These are phyloP conservation scores for Aspergillus homomorphus DNA, from an alignment of 495 filamentous ascomycete genomes.

Conservation along the genomic window DNA sequence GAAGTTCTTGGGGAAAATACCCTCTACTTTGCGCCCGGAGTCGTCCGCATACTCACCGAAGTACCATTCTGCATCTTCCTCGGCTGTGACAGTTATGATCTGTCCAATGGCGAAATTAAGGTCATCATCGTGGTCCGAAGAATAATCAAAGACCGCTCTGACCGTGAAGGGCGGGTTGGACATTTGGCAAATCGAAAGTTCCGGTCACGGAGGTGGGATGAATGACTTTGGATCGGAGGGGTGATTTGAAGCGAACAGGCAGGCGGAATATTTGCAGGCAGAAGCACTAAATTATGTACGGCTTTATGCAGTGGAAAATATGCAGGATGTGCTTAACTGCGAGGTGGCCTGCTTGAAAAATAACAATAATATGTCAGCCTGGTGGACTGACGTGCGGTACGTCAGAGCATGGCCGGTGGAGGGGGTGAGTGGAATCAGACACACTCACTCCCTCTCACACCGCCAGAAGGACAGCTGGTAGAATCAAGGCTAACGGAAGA, in stretches of 20 bases:
- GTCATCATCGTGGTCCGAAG: conserved; percentile 89
- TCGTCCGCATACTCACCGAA: conserved; percentile 82
- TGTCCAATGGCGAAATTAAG: conserved; percentile 81
- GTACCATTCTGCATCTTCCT: conserved; percentile 95
- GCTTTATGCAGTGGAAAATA: conserved; percentile 14
- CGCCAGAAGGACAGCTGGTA: background rate
- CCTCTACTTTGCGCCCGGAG: conserved; percentile 69
- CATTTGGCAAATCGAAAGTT: conserved; percentile 53
- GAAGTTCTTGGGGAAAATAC: conserved; percentile 95
- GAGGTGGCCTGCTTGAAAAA: conserved; percentile 6
- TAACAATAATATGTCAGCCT: conserved; percentile 25
- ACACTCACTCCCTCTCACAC: background rate
- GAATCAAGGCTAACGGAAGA: background rate
- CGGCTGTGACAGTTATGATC: conserved; percentile 87
- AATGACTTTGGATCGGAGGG: conserved; percentile 16
- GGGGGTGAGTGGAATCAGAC: conserved; percentile 8
- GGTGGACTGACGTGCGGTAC: conserved; percentile 19
- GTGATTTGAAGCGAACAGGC: conserved; percentile 5
- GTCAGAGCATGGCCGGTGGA: conserved; percentile 13
- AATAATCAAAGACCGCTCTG: conserved; percentile 91
- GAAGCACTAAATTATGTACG: conserved; percentile 9
- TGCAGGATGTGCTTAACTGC: conserved; percentile 12
- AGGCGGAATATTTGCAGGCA: conserved; percentile 10
- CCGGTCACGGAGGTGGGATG: conserved; percentile 24
- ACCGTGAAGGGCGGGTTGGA: conserved; percentile 82